Percentiles rank a stretch among this genome's conserved stretches.
phyloP scores from a whole-genome alignment of 2,329 filamentous ascomycete species.

The Aureobasidium sp. region DNA sequence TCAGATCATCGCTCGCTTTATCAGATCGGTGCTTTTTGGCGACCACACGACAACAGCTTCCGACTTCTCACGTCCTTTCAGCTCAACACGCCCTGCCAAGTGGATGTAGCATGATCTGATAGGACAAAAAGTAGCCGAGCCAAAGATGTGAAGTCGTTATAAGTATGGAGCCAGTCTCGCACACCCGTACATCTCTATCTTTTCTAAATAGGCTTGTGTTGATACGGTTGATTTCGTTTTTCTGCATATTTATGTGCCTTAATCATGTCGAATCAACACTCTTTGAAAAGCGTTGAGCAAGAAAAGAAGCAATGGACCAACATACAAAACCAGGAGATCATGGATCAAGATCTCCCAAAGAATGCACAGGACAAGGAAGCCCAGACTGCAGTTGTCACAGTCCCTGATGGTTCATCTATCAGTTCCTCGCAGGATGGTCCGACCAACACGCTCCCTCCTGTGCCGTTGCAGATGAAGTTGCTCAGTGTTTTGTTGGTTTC shows the following conservation, averaged over 20 bases:
- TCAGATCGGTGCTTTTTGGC: not conserved
- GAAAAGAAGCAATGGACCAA: not conserved
- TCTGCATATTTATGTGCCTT: not conserved
- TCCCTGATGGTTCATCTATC: not conserved
- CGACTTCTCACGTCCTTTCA: not conserved
- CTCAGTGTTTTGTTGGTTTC: conserved; percentile 44
- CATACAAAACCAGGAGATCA: not conserved
- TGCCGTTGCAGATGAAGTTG: conserved; percentile 28
- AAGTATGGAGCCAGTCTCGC: not conserved
- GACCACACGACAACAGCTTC: not conserved
- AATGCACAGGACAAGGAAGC: not conserved
- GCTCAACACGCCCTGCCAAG: not conserved
- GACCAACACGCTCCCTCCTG: not conserved
- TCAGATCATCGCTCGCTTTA: conserved; percentile 2
- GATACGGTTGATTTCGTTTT: not conserved
- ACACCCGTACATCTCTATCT: not conserved
- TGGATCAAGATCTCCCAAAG: not conserved
- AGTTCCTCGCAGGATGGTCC: not conserved
- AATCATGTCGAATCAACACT: not conserved
- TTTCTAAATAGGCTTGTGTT: not conserved
- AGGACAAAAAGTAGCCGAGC: not conserved
- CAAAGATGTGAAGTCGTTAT: not conserved
- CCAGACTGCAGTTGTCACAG: not conserved
- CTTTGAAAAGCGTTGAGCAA: not conserved
- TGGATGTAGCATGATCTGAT: not conserved